Conservation (phyloP, 768 basidiomycete genomes). For the Lactarius trivialis region DNA sequence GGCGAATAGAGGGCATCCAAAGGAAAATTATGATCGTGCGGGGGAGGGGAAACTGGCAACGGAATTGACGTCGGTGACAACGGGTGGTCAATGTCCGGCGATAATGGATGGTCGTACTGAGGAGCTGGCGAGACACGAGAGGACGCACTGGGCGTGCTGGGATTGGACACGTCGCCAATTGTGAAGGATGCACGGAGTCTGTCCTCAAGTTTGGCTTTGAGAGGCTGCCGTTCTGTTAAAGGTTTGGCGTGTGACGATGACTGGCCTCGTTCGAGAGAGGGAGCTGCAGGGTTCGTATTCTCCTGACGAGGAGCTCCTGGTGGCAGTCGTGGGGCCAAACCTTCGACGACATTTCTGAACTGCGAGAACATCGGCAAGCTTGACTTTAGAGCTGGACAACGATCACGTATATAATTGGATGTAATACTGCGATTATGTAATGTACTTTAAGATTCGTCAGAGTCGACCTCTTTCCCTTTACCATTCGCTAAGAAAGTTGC, state of each 20-base stretch:
- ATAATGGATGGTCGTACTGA: conserved; percentile 28
- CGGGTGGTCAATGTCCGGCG: conserved; percentile 27
- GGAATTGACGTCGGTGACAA: conserved; percentile 23
- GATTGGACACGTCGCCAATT: conserved; percentile 47
- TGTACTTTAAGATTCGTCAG: background rate
- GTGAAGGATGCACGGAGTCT: conserved; percentile 63
- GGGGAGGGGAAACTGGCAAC: conserved; percentile 18
- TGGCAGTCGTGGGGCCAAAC: conserved; percentile 43
- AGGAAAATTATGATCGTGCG: background rate
- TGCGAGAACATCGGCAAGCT: conserved; percentile 58
- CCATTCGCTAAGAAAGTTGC: conserved; percentile 33
- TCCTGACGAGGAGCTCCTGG: conserved; percentile 29
- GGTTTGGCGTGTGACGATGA: conserved; percentile 25
- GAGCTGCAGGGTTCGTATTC: conserved; percentile 25
- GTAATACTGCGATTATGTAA: background rate
- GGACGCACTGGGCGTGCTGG: conserved; percentile 38
- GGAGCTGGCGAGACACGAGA: conserved; percentile 39
- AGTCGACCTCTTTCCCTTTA: conserved; percentile 51
- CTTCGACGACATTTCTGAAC: conserved; percentile 68
- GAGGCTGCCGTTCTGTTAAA: conserved; percentile 24
- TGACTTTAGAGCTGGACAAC: background rate
- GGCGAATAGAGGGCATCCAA: background rate
- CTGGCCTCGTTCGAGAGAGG: background rate
- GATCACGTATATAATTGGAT: background rate
- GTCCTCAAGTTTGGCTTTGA: conserved; percentile 67